Conservation (phyloP, 495 filamentous ascomycete species). For the Penicillium ucsense region DNA sequence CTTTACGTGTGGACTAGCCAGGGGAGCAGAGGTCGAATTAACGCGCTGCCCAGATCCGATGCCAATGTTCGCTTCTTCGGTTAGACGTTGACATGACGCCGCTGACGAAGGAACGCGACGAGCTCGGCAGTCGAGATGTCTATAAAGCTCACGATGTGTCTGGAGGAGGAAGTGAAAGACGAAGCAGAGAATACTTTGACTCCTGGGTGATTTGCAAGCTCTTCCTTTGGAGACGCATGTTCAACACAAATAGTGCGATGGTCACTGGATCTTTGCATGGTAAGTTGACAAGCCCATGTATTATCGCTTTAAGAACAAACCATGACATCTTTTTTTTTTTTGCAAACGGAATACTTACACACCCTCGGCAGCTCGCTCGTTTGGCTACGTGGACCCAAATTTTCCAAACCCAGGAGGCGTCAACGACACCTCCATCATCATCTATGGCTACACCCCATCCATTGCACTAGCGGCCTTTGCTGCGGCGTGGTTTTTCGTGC, state of each 20-base stretch:
- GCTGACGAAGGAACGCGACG: neutral
- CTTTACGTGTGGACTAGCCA: neutral
- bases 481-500: slow-evolving; percentile 8
- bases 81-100: neutral
- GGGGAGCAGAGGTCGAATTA: neutral
- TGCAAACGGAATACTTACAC: neutral
- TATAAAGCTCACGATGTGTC: neutral
- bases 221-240: too few species aligned
- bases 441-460: slow-evolving; percentile 12
- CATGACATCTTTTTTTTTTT: neutral
- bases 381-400: slow-evolving; percentile 9
- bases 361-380: neutral
- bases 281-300: neutral
- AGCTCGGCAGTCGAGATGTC: neutral
- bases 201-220: too few species aligned
- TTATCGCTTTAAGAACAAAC: neutral
- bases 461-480: slow-evolving; percentile 7
- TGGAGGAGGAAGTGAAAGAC: neutral
- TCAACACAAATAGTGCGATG: too few species aligned
- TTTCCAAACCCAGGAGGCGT: slow-evolving; percentile 4
- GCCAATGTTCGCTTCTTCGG: neutral
- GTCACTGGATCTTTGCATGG: too few species aligned
- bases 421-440: slow-evolving; percentile 6
- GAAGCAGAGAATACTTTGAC: neutral
- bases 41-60: neutral